These are phyloP conservation scores for Pichia membranifaciens DNA, from an alignment of 805 yeast genomes.

Conservation along the genomic window DNA sequence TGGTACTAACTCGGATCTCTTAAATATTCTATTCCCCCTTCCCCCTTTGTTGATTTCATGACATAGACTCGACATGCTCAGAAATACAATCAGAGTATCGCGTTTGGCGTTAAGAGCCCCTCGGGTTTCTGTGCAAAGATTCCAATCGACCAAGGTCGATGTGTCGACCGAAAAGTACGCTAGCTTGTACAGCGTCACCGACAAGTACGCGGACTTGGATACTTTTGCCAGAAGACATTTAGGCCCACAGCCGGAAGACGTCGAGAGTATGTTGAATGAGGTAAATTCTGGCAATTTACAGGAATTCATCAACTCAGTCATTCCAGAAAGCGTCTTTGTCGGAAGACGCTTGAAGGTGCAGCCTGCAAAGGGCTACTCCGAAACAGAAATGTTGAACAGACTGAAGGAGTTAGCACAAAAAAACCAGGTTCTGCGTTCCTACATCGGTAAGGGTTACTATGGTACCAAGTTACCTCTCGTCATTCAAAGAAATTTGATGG, in stretches of 20 bases:
- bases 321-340: constrained; percentile 70
- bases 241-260: constrained; percentile 69
- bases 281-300: constrained; percentile 65
- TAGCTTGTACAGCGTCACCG: constrained; percentile 40
- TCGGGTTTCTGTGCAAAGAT: neutral
- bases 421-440: constrained; percentile 67
- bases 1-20: no score
- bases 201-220: constrained; percentile 42
- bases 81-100: constrained; percentile 2
- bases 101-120: neutral
- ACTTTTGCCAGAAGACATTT: constrained; percentile 87
- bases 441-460: constrained; percentile 92
- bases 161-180: constrained; percentile 51
- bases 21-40: no score
- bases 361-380: constrained; percentile 74
- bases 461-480: constrained; percentile 89
- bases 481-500: constrained; percentile 85
- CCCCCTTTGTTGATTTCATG: no score
- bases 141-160: constrained; percentile 35
- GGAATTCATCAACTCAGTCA: constrained; percentile 62
- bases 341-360: constrained; percentile 60
- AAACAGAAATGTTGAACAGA: constrained; percentile 69
- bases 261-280: constrained; percentile 54
- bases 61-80: constrained; percentile 4
- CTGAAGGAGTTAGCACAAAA: constrained; percentile 64